Evolutionary conservation across 2,329 filamentous ascomycete genomes (phyloP).

Genomic region (Cladosporium oxysporum): DNA sequence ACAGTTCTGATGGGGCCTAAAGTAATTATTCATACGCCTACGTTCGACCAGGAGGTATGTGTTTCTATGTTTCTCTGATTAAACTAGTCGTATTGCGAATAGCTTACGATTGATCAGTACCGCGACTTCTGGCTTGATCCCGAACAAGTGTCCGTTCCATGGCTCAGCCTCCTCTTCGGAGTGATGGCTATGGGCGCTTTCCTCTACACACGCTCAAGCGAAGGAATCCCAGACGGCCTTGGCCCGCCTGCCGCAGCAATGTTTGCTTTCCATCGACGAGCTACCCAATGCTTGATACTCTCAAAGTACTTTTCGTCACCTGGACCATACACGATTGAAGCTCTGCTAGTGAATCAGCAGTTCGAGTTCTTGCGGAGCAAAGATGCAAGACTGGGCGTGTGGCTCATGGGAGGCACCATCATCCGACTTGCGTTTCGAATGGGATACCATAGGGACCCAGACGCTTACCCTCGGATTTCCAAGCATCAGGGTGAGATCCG

Average conservation of each 20-base stretch:
- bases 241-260: not conserved
- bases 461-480: not conserved
- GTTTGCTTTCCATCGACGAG: not conserved
- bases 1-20: not conserved
- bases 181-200: not conserved
- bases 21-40: not conserved
- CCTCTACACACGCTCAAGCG: not conserved
- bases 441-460: slow-evolving; percentile 5
- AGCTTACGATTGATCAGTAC: not conserved
- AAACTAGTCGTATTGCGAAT: not conserved
- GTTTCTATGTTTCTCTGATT: not conserved
- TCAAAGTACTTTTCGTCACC: not conserved
- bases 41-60: not conserved
- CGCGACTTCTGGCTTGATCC: slow-evolving; percentile 1
- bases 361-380: not conserved
- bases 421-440: slow-evolving; percentile 1
- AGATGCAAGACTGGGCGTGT: not conserved
- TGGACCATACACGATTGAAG: slow-evolving; percentile 1
- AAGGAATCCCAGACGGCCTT: not conserved
- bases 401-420: not conserved
- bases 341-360: not conserved
- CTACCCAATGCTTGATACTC: not conserved
- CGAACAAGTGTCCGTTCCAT: not conserved
- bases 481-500: not conserved
- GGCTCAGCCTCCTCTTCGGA: not conserved